Evolutionary conservation across 2,329 filamentous ascomycete species (phyloP).

Genomic region (Fusarium euwallaceae): DNA sequence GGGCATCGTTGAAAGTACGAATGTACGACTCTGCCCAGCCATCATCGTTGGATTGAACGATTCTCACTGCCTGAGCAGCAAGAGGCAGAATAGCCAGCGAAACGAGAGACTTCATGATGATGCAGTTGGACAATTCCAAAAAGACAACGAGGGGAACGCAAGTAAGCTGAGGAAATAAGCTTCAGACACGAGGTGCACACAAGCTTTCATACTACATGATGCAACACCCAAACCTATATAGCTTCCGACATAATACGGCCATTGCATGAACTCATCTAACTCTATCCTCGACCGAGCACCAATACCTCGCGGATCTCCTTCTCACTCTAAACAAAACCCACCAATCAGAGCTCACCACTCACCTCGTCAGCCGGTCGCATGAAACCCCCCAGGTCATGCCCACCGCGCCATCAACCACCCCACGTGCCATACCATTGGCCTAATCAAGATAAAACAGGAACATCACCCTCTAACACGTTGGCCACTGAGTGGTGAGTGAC

Average conservation of each 20-base stretch:
- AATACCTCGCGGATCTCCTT: constrained; percentile 33
- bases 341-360: constrained; percentile 33
- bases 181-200: not conserved
- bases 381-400: constrained; percentile 32
- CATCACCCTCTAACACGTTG: constrained; percentile 29
- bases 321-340: not conserved
- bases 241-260: constrained; percentile 23
- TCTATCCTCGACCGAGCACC: constrained; percentile 35
- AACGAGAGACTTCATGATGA: constrained; percentile 45
- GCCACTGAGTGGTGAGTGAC: constrained; percentile 23
- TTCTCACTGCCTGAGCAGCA: constrained; percentile 58
- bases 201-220: constrained; percentile 5
- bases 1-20: constrained; percentile 68
- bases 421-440: constrained; percentile 38
- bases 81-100: constrained; percentile 43
- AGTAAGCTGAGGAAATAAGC: not conserved
- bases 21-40: constrained; percentile 80
- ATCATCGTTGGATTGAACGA: constrained; percentile 78
- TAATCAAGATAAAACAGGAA: constrained; percentile 23
- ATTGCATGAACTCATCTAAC: constrained; percentile 36
- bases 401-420: constrained; percentile 25
- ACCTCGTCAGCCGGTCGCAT: constrained; percentile 27
- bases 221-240: constrained; percentile 10
- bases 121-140: not conserved
- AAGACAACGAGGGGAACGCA: not conserved